These are phyloP conservation scores for Triangularia verruculosa DNA, from an alignment of 2,329 filamentous ascomycete species.

Conservation along the genomic window DNA sequence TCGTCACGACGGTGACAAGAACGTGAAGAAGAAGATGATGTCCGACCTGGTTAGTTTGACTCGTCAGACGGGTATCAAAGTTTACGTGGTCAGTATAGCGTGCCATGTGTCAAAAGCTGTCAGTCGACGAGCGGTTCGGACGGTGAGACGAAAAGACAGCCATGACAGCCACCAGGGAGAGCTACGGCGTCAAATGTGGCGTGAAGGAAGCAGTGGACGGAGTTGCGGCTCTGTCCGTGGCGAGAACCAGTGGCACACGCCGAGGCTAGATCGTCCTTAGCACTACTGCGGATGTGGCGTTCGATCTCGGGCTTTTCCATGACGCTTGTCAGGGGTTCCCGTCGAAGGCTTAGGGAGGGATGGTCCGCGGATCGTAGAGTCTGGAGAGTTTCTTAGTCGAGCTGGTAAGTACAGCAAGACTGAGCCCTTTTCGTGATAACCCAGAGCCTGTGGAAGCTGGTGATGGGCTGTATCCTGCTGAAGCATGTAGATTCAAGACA, in stretches of 20 bases:
- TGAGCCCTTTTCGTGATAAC: background rate
- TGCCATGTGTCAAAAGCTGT: no score
- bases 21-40: no score
- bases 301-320: background rate
- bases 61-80: no score
- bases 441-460: background rate
- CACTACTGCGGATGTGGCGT: background rate
- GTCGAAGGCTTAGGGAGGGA: background rate
- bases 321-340: background rate
- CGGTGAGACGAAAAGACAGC: no score
- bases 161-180: background rate
- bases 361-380: background rate
- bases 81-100: no score
- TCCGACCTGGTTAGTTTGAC: no score
- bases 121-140: no score
- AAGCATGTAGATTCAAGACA: no score
- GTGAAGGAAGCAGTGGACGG: background rate
- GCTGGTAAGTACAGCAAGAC: background rate
- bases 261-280: background rate
- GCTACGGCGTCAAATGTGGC: background rate
- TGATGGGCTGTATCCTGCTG: background rate
- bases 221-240: background rate
- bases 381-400: background rate
- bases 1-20: no score
- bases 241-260: background rate